Percentiles rank a stretch among this genome's conserved stretches.
Evolutionary conservation across 164 flowering plant genomes (phyloP).

Genomic region (Vitis cinerea): DNA sequence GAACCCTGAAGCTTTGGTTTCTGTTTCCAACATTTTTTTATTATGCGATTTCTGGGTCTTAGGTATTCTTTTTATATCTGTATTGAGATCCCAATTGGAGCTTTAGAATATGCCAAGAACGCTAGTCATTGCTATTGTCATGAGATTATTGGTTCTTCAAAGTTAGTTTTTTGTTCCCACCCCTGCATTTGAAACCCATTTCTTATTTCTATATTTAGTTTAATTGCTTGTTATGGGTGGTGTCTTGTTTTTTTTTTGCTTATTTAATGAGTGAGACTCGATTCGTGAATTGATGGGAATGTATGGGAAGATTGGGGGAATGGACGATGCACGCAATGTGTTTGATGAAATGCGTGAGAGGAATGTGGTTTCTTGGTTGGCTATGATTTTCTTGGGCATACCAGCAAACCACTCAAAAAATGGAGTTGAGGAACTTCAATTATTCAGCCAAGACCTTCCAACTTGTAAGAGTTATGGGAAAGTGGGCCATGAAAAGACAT

Average conservation of each 20-base stretch:
- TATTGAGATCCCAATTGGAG: conserved; percentile 13
- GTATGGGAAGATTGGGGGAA: too few species aligned
- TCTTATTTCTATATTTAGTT: conserved; percentile 13
- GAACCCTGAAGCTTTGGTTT: conserved; percentile 21
- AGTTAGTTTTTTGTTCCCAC: conserved; percentile 27
- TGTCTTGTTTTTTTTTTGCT: not conserved
- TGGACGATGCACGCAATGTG: too few species aligned
- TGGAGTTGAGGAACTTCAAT: too few species aligned
- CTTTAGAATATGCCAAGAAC: conserved; percentile 12
- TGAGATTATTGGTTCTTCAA: conserved; percentile 8
- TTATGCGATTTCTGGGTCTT: conserved; percentile 4
- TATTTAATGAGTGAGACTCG: conserved; percentile 21
- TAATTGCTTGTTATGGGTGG: conserved; percentile 6
- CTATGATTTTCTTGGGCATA: too few species aligned
- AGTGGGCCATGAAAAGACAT: too few species aligned
- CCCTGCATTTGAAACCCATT: conserved; percentile 10
- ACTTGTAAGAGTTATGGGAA: too few species aligned
- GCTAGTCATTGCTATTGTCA: conserved; percentile 21
- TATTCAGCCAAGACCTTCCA: too few species aligned
- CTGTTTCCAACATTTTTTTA: conserved; percentile 19
- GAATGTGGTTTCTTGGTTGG: too few species aligned
- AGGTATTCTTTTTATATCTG: conserved; percentile 8
- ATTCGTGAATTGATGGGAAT: conserved; percentile 15
- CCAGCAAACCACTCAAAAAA: too few species aligned
- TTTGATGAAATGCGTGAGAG: too few species aligned